phyloP scores from a whole-genome alignment of 2,329 filamentous ascomycete species.

The Cordyceps fumosorosea region DNA sequence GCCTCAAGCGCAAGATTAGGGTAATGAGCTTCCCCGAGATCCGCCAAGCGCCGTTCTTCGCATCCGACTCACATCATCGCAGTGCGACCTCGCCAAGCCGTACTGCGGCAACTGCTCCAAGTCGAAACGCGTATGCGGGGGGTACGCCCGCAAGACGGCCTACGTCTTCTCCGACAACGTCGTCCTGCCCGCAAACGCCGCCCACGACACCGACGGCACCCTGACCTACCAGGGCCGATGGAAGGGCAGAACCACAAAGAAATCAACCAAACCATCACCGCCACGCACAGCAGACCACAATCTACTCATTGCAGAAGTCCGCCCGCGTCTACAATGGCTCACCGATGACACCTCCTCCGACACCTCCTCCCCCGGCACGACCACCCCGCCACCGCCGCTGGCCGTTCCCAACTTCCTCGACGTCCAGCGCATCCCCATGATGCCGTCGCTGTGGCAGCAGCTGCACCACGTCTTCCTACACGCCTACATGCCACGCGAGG shows the following conservation, averaged over 20 bases:
- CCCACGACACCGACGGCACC: neutral
- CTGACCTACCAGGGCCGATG: conserved; percentile 8
- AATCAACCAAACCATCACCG: neutral
- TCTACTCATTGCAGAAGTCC: neutral
- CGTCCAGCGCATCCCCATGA: neutral
- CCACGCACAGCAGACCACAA: neutral
- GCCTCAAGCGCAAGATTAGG: conserved; percentile 11
- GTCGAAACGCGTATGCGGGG: conserved; percentile 12
- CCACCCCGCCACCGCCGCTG: neutral
- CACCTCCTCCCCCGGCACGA: neutral
- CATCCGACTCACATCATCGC: neutral
- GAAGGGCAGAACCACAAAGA: neutral
- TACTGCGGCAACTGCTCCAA: conserved; percentile 14
- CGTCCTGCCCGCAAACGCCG: neutral
- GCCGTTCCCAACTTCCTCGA: neutral
- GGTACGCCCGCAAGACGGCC: conserved; percentile 11
- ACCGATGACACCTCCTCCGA: neutral
- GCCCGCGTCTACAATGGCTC: neutral
- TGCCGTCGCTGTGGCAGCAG: conserved; percentile 11
- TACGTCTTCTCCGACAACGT: conserved; percentile 15
- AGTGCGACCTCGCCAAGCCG: conserved; percentile 14
- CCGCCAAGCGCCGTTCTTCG: neutral
- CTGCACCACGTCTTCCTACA: conserved; percentile 11
- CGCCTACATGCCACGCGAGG: conserved; percentile 7
- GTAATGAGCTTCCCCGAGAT: neutral